A percentile compares a stretch with the other conserved stretches of the same genome.
Evolutionary conservation across 352 stramenopile species (phyloP).

Genomic region (Thraustotheca clavata): DNA sequence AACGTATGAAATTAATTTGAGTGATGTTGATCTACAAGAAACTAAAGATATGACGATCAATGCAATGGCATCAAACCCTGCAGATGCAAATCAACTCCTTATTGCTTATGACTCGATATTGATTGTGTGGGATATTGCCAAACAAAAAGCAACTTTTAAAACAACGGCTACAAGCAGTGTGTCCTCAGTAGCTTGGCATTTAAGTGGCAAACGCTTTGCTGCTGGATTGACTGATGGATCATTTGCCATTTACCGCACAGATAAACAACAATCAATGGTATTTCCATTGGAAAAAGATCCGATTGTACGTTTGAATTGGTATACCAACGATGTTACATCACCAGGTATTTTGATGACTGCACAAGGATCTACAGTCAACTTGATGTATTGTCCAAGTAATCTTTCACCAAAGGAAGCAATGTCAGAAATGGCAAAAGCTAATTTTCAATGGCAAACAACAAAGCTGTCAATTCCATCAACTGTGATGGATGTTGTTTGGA

Average conservation of each 20-base stretch:
- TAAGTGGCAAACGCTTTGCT: slow-evolving; percentile 65
- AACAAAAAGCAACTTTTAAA: slow-evolving; percentile 44
- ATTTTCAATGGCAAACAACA: slow-evolving; percentile 41
- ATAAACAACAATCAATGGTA: slow-evolving; percentile 32
- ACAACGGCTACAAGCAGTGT: slow-evolving; percentile 28
- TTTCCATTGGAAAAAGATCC: slow-evolving; percentile 13
- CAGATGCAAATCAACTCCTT: slow-evolving; percentile 51
- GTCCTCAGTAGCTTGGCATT: slow-evolving; percentile 62
- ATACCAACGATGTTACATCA: slow-evolving; percentile 42
- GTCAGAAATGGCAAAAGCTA: slow-evolving; percentile 45
- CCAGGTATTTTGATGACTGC: slow-evolving; percentile 33
- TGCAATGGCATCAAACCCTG: slow-evolving; percentile 46
- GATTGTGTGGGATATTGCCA: slow-evolving; percentile 59
- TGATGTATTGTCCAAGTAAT: slow-evolving; percentile 28
- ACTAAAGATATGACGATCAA: slow-evolving; percentile 26
- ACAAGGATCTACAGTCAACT: background rate
- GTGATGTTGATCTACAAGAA: slow-evolving; percentile 33
- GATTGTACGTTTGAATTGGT: slow-evolving; percentile 48
- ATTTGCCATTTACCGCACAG: slow-evolving; percentile 44
- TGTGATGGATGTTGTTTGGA: slow-evolving; percentile 37
- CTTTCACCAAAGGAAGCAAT: slow-evolving; percentile 38
- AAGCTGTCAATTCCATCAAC: slow-evolving; percentile 38
- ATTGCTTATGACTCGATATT: slow-evolving; percentile 46
- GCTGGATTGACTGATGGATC: slow-evolving; percentile 53
- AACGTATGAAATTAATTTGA: slow-evolving; percentile 52